These are phyloP conservation scores for Ophioceras dolichostomum DNA, from an alignment of 2,329 filamentous ascomycete genomes.

Conservation along the genomic window DNA sequence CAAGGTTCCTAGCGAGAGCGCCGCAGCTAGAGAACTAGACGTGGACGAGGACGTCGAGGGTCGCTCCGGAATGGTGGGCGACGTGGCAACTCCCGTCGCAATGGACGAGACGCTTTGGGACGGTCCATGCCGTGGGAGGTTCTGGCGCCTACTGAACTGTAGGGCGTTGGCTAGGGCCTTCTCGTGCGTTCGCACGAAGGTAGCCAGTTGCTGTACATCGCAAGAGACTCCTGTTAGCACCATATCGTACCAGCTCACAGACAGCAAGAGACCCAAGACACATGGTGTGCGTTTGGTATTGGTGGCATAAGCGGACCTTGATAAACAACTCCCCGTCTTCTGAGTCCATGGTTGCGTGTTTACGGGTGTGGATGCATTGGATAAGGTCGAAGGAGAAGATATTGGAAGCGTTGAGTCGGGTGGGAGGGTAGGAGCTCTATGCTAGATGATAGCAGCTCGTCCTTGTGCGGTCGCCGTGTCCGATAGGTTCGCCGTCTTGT, in stretches of 20 bases:
- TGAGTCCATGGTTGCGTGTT: constrained; percentile 58
- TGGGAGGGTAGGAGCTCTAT: too few species aligned
- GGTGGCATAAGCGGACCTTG: constrained; percentile 44
- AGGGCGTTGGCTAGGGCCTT: constrained; percentile 93
- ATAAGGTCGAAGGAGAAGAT: too few species aligned
- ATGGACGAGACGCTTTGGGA: constrained; percentile 53
- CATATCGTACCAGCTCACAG: too few species aligned
- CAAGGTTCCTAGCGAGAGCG: constrained; percentile 75
- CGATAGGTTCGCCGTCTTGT: too few species aligned
- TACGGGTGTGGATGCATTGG: constrained; percentile 34
- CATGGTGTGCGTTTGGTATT: constrained; percentile 1
- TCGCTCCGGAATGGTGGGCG: constrained; percentile 46
- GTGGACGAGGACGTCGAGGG: constrained; percentile 57
- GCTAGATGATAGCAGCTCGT: too few species aligned
- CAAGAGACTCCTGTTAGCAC: not conserved
- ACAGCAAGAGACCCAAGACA: too few species aligned
- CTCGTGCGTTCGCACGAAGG: constrained; percentile 94
- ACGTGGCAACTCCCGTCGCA: constrained; percentile 31
- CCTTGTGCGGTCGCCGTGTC: too few species aligned
- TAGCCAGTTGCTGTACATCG: constrained; percentile 69
- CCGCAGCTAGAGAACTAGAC: constrained; percentile 65
- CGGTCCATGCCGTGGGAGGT: constrained; percentile 53
- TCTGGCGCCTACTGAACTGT: constrained; percentile 69
- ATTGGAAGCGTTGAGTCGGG: too few species aligned
- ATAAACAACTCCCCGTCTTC: constrained; percentile 85